A percentile compares a stretch with the other conserved stretches of the same genome.
These are phyloP conservation scores for Populus hybrid DNA, from an alignment of 441 rosid genomes.

Conservation along the genomic window DNA sequence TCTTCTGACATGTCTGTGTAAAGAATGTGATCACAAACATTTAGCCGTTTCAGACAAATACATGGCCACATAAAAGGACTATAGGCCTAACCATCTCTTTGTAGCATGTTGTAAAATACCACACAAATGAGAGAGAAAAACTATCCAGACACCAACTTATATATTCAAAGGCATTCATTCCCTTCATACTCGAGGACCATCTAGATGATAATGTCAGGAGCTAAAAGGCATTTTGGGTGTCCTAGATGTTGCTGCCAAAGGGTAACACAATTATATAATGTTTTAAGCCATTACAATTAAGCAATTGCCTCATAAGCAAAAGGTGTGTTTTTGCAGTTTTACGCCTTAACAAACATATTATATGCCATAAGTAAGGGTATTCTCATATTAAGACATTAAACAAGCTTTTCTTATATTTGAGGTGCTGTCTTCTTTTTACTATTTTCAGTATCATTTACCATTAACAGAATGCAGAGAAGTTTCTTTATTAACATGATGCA, in stretches of 20 bases:
- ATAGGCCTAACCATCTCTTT: constrained; percentile 1
- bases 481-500: neutral
- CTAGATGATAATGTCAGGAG: neutral
- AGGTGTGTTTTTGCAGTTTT: neutral
- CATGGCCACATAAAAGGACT: neutral
- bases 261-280: neutral
- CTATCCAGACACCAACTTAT: neutral
- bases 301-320: neutral
- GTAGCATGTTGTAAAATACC: neutral
- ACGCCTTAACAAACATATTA: neutral
- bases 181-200: neutral
- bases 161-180: neutral
- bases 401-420: neutral
- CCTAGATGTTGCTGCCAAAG: neutral
- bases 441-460: neutral
- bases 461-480: neutral
- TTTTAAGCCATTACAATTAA: neutral
- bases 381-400: neutral
- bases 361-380: neutral
- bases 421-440: neutral
- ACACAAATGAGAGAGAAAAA: neutral
- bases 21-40: constrained; percentile 7
- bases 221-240: neutral
- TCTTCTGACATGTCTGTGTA: constrained; percentile 67
- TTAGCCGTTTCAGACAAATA: constrained; percentile 14